phyloP scores from a whole-genome alignment of 768 basidiomycete genomes.

The Lentinula sp. region DNA sequence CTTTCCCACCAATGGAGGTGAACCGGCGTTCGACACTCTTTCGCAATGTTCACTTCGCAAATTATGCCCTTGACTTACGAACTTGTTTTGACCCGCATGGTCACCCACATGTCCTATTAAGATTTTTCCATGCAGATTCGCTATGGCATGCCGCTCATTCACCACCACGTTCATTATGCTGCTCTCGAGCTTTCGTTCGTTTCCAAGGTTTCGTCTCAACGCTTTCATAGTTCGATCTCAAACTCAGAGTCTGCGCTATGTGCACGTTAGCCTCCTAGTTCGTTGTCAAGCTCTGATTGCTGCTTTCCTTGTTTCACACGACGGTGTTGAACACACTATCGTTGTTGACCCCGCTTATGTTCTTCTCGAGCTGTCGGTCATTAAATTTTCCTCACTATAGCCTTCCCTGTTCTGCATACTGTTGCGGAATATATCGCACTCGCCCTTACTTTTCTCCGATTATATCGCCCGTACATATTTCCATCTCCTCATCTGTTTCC shows the following conservation, averaged over 20 bases:
- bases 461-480: background rate
- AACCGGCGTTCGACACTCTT: background rate
- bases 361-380: background rate
- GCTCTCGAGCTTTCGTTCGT: constrained; percentile 6
- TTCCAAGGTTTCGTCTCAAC: background rate
- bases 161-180: constrained; percentile 15
- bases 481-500: constrained; percentile 5
- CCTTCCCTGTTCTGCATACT: background rate
- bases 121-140: constrained; percentile 11
- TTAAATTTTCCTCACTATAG: background rate
- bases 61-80: constrained; percentile 4
- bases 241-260: constrained; percentile 4
- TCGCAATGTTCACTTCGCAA: background rate
- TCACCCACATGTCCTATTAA: background rate
- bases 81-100: constrained; percentile 4
- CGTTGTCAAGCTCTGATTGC: background rate
- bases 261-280: constrained; percentile 1
- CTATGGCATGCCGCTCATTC: constrained; percentile 19
- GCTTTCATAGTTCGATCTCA: background rate
- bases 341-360: background rate
- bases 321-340: background rate
- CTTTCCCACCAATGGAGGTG: background rate
- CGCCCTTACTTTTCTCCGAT: background rate
- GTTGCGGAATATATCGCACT: background rate
- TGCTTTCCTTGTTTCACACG: background rate